Conservation (phyloP, 2,329 filamentous ascomycete genomes). For the Xylaria sp. region DNA sequence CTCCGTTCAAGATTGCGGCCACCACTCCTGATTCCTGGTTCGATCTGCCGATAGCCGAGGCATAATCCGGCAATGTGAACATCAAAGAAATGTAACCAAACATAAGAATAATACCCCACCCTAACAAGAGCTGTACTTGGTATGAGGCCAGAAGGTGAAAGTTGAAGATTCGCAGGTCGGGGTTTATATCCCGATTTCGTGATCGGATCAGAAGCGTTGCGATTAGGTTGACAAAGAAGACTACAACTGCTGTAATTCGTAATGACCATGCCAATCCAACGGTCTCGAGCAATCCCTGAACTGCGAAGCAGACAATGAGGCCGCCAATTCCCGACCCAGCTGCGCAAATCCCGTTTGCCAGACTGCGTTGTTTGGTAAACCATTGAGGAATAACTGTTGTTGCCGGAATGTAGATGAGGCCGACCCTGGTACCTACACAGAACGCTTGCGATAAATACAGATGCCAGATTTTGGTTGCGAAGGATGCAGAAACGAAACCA, state of each 20-base stretch:
- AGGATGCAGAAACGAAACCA: constrained; percentile 1
- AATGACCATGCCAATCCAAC: constrained; percentile 10
- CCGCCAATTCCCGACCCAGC: constrained; percentile 11
- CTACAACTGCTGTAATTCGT: neutral
- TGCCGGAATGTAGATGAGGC: constrained; percentile 7
- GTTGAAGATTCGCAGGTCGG: neutral
- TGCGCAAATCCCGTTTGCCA: constrained; percentile 8
- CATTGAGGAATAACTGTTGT: constrained; percentile 11
- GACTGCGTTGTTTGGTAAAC: constrained; percentile 7
- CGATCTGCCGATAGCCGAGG: neutral
- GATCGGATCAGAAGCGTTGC: constrained; percentile 6
- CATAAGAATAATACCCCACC: constrained; percentile 9
- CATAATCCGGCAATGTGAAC: constrained; percentile 11
- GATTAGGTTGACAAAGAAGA: neutral
- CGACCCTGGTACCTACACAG: neutral
- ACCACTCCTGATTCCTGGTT: constrained; percentile 1
- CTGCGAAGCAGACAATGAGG: neutral
- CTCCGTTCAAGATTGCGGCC: constrained; percentile 1
- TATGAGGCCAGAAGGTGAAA: neutral
- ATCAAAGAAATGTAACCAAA: constrained; percentile 14
- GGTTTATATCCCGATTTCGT: constrained; percentile 1
- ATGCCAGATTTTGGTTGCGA: constrained; percentile 10
- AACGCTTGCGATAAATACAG: constrained; percentile 10
- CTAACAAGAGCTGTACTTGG: neutral
- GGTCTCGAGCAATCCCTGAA: neutral